These are phyloP conservation scores for Xylaria telfairii DNA, from an alignment of 495 filamentous ascomycete genomes.

Conservation along the genomic window DNA sequence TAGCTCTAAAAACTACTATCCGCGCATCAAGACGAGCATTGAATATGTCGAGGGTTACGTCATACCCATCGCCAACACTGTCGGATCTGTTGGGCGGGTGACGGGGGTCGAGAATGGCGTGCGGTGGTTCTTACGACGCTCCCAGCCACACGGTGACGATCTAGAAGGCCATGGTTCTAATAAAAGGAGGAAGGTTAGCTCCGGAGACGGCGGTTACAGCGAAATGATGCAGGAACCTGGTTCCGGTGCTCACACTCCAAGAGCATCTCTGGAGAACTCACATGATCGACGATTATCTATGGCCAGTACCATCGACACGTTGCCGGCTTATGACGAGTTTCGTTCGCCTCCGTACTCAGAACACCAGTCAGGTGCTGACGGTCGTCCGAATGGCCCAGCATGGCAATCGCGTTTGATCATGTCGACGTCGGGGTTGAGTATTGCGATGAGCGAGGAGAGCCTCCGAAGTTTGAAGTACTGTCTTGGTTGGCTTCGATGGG, in stretches of 20 bases:
- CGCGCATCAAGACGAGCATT: conserved; percentile 79
- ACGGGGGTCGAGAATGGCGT: conserved; percentile 85
- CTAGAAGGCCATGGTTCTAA: conserved; percentile 54
- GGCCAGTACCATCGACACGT: conserved; percentile 63
- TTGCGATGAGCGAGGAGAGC: conserved; percentile 86
- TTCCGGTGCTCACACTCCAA: conserved; percentile 39
- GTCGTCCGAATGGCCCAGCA: conserved; percentile 46
- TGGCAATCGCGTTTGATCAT: conserved; percentile 85
- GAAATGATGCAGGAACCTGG: conserved; percentile 37
- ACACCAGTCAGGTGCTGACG: conserved; percentile 22
- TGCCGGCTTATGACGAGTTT: conserved; percentile 82
- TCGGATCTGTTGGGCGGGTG: conserved; percentile 77
- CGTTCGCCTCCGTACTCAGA: conserved; percentile 75
- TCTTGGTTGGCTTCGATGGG: conserved; percentile 74
- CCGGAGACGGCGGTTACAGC: conserved; percentile 40
- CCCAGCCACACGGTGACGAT: conserved; percentile 48
- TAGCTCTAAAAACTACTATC: conserved; percentile 83
- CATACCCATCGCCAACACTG: conserved; percentile 79
- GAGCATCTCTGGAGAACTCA: conserved; percentile 33
- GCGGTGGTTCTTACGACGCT: conserved; percentile 71
- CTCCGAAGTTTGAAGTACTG: conserved; percentile 78
- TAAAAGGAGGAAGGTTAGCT: conserved; percentile 70
- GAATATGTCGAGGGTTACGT: conserved; percentile 87
- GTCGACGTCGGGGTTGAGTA: conserved; percentile 80
- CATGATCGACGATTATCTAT: conserved; percentile 52